Evolutionary conservation across 768 basidiomycete genomes (phyloP), one percentile per base, ranked within the genome.

Genomic region (Serendipita vermifera): DNA sequence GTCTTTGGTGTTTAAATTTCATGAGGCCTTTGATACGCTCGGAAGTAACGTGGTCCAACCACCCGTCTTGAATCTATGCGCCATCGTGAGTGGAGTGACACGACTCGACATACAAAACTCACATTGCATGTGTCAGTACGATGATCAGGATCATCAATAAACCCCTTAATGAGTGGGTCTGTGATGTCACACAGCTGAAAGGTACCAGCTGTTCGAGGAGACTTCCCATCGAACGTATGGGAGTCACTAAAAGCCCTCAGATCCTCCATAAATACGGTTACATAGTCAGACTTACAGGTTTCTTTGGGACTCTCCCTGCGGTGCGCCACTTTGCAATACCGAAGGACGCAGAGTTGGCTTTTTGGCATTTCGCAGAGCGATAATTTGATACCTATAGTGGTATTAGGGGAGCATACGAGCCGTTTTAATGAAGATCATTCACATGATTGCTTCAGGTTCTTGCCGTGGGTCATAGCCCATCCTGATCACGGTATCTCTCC

Each of bases 171-270:
- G 77, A 92, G 83, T 4, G 83, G 81, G 65, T 99, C 96, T 5
- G 75, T 70, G 60, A 99, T 86, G 66, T 99, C 96, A 67, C 87
- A 87, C 4, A 99, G 74, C 67, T 98, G 96, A 70, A 89, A 99
- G 15, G 90, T 87, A 1, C 90, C 91, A 0, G 88, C 85, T 67
- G 94, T 87, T 62, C 85, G 82, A 40, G 83, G 80, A 41, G 90
- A 68, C 5, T 78, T 78, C 0, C 94, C 96, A 66, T 99, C 90
- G 62, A 98, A 99, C 31, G 91, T 76, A 66, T 98, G 90, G 0
- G 85, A 84, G 62, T 73, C 75, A 22, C 66, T 71, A 57, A 38
- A 11, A 11, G 11, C 36, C 17, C 11, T 17, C 11, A 11, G 11
- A 38, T 38, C 36, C 36, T 11, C 11, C 17, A 17, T 38, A 17